A percentile compares a stretch with the other conserved stretches of the same genome.
Conservation (phyloP, 2,329 filamentous ascomycete genomes). For the Sarocladiaceae sp. region DNA sequence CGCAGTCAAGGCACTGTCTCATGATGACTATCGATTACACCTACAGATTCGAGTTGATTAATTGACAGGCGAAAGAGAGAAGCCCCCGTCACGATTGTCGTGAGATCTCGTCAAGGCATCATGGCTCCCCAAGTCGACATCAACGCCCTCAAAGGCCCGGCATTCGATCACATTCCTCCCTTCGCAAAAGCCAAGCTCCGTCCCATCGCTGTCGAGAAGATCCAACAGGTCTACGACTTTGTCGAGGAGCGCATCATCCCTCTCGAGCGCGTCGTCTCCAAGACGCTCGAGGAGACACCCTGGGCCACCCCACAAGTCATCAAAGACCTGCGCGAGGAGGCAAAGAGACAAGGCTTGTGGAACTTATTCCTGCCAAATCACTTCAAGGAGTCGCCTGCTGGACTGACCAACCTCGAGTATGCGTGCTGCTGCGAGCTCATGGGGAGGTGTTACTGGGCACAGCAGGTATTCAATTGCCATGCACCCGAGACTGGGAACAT, state of each 20-base stretch:
- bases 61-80: no score
- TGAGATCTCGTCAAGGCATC: background rate
- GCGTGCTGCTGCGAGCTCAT: conserved; percentile 89
- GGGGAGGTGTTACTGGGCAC: conserved; percentile 71
- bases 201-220: conserved; percentile 59
- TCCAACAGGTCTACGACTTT: conserved; percentile 82
- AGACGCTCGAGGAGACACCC: conserved; percentile 5
- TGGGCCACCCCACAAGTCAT: conserved; percentile 31
- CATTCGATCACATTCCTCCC: conserved; percentile 21
- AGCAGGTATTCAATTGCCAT: conserved; percentile 75
- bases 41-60: no score
- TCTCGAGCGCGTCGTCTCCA: conserved; percentile 62
- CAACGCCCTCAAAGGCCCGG: conserved; percentile 15
- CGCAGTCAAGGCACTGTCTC: no score
- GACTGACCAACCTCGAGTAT: conserved; percentile 87
- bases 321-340: conserved; percentile 75
- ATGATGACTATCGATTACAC: no score
- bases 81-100: background rate
- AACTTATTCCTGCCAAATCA: conserved; percentile 92
- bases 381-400: conserved; percentile 81
- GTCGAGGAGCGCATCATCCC: conserved; percentile 87
- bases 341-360: conserved; percentile 74
- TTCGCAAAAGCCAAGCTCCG: conserved; percentile 21
- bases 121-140: conserved; percentile 3
- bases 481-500: conserved; percentile 88